Evolutionary conservation across 2,329 filamentous ascomycete species (phyloP), one percentile per base, ranked within the genome.

Genomic region (Atkinsonella texensis): DNA sequence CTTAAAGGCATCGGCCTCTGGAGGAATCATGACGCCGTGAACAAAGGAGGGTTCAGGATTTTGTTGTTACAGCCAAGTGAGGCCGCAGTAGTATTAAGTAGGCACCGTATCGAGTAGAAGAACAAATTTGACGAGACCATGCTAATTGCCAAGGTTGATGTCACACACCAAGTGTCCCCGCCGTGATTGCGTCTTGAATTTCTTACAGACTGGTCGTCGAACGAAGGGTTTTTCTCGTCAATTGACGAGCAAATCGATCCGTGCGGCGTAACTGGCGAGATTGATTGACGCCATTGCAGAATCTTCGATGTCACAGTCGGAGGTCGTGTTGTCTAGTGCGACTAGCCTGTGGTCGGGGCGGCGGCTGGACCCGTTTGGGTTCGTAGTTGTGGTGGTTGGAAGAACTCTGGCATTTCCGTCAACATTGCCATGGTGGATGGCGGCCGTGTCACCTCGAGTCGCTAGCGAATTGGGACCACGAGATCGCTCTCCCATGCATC

Each of bases 361-460:
- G 12, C 47, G 48, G 48, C 31, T 44, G 48, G 48, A 38, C 48
- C 48, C 48, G 48, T 49, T 44, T 4, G 42, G n/a, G 42, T 17
- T 23, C 41, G 20, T 43, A 20, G 41, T n/a, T 43, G 9, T 6
- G 32, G 32, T 12, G 32, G 6, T 35, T 35, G 33, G 33, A 13
- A 11, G 33, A 35, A 35, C 10, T 10, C 33, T 12, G 40, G 18
- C 40, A 42, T 18, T 42, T 11, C 40, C 18, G 40, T 42, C 11
- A 12, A 38, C 7, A 38, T 38, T 2, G 4, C 35, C 11, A 38
- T 38, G 35, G 11, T 38, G 28, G 28, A 15, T 38, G 35, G 15
- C 35, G 4, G 12, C 11, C 8, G 35, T 12, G 11, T 38, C 15
- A 38, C 35, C 35, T 38, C 35, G 9, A 15, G 35, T 18, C 20